Conservation (phyloP, 2,329 filamentous ascomycete species). For the Didymella segeticola region DNA sequence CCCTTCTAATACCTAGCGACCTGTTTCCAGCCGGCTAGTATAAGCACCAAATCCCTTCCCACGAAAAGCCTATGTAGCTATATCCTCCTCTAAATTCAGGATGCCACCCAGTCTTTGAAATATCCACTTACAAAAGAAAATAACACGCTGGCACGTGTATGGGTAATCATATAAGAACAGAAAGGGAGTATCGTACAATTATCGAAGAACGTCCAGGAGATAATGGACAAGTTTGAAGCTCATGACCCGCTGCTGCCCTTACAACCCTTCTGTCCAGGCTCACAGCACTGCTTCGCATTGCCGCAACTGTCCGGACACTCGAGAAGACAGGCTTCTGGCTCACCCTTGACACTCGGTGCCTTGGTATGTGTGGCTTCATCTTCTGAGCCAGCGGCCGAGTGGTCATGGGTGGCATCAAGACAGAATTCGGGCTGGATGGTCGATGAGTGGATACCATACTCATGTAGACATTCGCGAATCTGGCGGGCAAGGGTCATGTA, state of each 20-base stretch:
- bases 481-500: slow-evolving; percentile 91
- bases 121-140: slow-evolving; percentile 5
- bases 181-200: slow-evolving; percentile 18
- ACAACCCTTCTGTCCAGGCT: slow-evolving; percentile 40
- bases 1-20: neutral
- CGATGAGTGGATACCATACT: slow-evolving; percentile 93
- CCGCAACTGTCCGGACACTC: slow-evolving; percentile 54
- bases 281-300: slow-evolving; percentile 52
- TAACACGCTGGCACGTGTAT: neutral
- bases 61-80: neutral
- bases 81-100: neutral
- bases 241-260: slow-evolving; percentile 25
- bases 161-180: slow-evolving; percentile 1
- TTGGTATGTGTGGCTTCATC: slow-evolving; percentile 43
- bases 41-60: neutral
- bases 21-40: neutral
- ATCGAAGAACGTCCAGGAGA: neutral
- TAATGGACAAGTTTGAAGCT: slow-evolving; percentile 12
- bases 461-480: slow-evolving; percentile 87
- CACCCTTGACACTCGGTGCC: slow-evolving; percentile 46
- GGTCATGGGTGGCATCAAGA: slow-evolving; percentile 53
- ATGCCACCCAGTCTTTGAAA: neutral
- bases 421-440: slow-evolving; percentile 94
- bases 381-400: slow-evolving; percentile 44
- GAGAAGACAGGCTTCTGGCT: slow-evolving; percentile 49